phyloP scores from a whole-genome alignment of 345 rosid genomes.

The Clarkia xantiana region DNA sequence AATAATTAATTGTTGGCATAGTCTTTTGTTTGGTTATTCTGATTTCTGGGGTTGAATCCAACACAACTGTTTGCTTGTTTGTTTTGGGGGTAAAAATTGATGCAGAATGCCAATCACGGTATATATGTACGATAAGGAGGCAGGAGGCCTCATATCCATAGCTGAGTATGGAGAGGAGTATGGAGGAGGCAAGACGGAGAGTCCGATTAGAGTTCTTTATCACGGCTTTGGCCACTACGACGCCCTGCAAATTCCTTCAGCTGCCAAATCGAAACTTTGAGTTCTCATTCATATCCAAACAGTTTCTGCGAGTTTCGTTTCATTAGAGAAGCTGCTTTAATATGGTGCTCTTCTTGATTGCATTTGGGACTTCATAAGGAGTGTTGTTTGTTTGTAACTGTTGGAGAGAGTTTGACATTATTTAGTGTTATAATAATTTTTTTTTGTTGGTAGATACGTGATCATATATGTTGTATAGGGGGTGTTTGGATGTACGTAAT shows the following conservation, averaged over 20 bases:
- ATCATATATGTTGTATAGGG: no score
- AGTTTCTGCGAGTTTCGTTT: no score
- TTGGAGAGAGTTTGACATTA: no score
- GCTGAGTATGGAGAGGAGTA: slow-evolving; percentile 92
- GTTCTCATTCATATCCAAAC: no score
- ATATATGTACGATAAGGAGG: slow-evolving; percentile 56
- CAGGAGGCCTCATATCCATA: slow-evolving; percentile 64
- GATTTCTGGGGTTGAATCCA: not conserved
- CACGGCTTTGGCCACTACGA: slow-evolving; percentile 94
- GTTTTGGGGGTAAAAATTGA: slow-evolving; percentile 2
- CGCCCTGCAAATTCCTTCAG: slow-evolving; percentile 43
- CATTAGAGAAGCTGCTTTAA: no score
- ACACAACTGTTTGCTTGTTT: no score
- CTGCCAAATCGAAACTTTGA: slow-evolving; percentile 28
- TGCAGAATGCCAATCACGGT: slow-evolving; percentile 86
- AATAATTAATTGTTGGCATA: slow-evolving; percentile 10
- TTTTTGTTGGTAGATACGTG: no score
- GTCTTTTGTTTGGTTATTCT: not conserved
- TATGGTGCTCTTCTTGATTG: no score
- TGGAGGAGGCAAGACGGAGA: slow-evolving; percentile 29
- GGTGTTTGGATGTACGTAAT: no score
- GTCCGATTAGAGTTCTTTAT: slow-evolving; percentile 66
- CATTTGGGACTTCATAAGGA: no score
- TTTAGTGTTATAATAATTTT: no score
- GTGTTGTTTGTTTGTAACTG: no score